Conservation (phyloP, 1,139 yeast species). For the Taiozyma sp. region DNA sequence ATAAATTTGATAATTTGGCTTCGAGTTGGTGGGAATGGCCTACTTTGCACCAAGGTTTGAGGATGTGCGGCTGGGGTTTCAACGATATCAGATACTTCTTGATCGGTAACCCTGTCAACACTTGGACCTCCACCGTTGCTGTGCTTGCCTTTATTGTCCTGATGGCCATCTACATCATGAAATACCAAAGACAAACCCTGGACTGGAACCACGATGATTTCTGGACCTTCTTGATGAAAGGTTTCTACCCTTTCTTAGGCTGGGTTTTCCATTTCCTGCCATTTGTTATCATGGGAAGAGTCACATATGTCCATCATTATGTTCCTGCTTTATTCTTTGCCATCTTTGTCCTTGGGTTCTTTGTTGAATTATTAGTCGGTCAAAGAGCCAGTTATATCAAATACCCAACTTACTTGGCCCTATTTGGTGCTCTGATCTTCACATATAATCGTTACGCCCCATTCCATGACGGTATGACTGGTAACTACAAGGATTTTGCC, state of each 20-base stretch:
- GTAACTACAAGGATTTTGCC: slow-evolving; percentile 39
- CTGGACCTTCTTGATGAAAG: slow-evolving; percentile 43
- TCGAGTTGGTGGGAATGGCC: slow-evolving; percentile 89
- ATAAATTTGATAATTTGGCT: slow-evolving; percentile 59
- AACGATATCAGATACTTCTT: slow-evolving; percentile 49
- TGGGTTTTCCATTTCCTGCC: slow-evolving; percentile 74
- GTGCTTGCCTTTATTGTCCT: slow-evolving; percentile 30
- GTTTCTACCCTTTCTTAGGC: slow-evolving; percentile 59
- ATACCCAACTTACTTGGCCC: slow-evolving; percentile 27
- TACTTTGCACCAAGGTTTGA: slow-evolving; percentile 50
- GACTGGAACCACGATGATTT: slow-evolving; percentile 24
- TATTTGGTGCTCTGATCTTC: slow-evolving; percentile 39
- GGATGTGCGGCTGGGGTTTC: slow-evolving; percentile 66
- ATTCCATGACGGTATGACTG: slow-evolving; percentile 49
- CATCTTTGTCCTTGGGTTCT: slow-evolving; percentile 56
- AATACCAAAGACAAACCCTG: slow-evolving; percentile 60
- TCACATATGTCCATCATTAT: slow-evolving; percentile 79
- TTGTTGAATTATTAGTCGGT: slow-evolving; percentile 39
- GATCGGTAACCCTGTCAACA: slow-evolving; percentile 62
- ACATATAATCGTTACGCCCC: slow-evolving; percentile 32
- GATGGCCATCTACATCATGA: slow-evolving; percentile 36
- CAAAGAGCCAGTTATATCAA: slow-evolving; percentile 25
- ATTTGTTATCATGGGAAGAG: slow-evolving; percentile 76
- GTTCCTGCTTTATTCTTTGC: slow-evolving; percentile 81
- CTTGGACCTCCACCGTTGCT: slow-evolving; percentile 51